Evolutionary conservation across 129 eudicot genomes (phyloP), one percentile per base, ranked within the genome.

Genomic region (Artemisia argyi): DNA sequence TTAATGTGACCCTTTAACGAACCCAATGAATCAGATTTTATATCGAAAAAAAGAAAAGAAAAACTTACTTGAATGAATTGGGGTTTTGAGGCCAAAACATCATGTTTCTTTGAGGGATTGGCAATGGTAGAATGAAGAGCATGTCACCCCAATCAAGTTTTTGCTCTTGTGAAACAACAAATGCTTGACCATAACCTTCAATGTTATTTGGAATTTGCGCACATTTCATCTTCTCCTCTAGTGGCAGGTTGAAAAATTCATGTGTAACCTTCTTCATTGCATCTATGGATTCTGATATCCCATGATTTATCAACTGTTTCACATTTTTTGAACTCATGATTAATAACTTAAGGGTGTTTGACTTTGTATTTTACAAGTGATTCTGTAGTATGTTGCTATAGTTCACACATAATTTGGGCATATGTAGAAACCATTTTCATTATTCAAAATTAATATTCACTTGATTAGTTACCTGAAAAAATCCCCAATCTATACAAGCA

Each of bases 91-190:
- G 86, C 89, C 89, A 81, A 61, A 85, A 76, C 79, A 62, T 78
- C 73, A 79, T 3, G 65, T 79, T 76, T 19, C 84, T 75, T 49
- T 66, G 76, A 28, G 75, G 35, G 14, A 49, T 19, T 22, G 90
- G 90, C 57, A 57, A 63, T 4, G 86, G 70, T 30, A 70, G 4
- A 18, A 85, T 49, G 51, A 75, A 85, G 42, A 82, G 78, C 84
- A 79, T 79, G 78, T 85, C 84, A 12, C 78, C 86, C 90, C 90
- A 79, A 69, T 86, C 91, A 49, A 86, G 85, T 62, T 83, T 83
- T 71, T 86, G 91, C 30, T 80, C 85, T 14, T 86, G 80, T 17
- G 87, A 86, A 20, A 83, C 70, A 62, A 86, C 85, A 58, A 86
- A 83, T 7, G 83, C 79, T 68, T 86, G 87, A 11, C 91, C 91